Base-by-base conservation (phyloP, 768 basidiomycete genomes). In the Hygrophoropsis aurantiaca region DNA sequence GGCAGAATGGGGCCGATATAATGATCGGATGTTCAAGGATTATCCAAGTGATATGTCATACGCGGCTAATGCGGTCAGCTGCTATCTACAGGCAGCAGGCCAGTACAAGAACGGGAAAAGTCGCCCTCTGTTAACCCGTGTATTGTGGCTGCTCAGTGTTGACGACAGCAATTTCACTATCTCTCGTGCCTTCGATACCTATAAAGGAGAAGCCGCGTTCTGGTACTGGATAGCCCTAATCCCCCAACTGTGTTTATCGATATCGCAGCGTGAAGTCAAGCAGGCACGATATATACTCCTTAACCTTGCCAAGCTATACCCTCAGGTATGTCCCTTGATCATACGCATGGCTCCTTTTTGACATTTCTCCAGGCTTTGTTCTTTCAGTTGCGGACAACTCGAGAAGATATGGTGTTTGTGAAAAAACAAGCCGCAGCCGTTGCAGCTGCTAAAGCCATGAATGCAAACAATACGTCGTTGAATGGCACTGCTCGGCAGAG, bases 151-250 rank as follows among this genome's bases (percentile, higher is more conserved):
- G 9, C 78, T 99, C 32, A 93, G 91, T 59, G 75, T 97, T 15
- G 97, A 99, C 60, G 95, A 99, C 50, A 72, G 66, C 13, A 68
- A 73, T 19, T 75, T 84, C 49, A 81, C 81, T 2, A 83, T 90
- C 46, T 85, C 87, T 19, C 78, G 84, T 36, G 85, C 88, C 0
- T 97, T 97, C 57, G 94, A 97, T 61, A 87, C 84, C 19, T 97
- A 97, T 70, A 95, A 94, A 63, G 95, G 95, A 50, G 95, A 98
- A 59, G 83, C 90, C 3, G 93, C 93, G 11, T 89, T 88, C 54
- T 99, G 97, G 97, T 97, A 92, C 66, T 99, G 97, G 97, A 94
- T 99, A 56, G 90, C 95, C 1, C 73, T 97, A 47, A 93, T 97
- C 37, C 97, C 97, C 3, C 95, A 99, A 59, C 78, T 99, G 8